Conservation (phyloP, 2,329 filamentous ascomycete genomes). For the Fusarium goolgardi region DNA sequence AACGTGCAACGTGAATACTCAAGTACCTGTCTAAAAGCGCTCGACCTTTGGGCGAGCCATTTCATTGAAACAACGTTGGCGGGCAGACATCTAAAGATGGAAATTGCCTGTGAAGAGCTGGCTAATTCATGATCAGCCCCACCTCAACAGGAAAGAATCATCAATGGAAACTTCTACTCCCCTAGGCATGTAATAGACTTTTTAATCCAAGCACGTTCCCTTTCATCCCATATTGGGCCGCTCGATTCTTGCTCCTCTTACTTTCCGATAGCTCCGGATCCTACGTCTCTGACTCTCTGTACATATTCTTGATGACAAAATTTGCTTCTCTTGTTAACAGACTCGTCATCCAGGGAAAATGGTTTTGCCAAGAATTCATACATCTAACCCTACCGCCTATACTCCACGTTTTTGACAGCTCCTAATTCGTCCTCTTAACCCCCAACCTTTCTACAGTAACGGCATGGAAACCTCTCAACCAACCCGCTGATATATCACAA, state of each 20-base stretch:
- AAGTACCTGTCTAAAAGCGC: background rate
- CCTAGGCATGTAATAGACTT: background rate
- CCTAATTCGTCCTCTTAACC: conserved; percentile 11
- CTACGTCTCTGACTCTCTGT: background rate
- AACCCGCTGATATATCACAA: conserved; percentile 31
- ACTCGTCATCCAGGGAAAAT: conserved; percentile 10
- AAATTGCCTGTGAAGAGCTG: background rate
- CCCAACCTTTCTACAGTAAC: conserved; percentile 22
- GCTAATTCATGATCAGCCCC: conserved; percentile 4
- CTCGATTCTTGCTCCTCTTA: background rate
- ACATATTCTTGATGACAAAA: conserved; percentile 4
- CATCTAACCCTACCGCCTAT: conserved; percentile 35
- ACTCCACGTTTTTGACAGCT: conserved; percentile 32
- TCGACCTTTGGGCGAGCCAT: background rate
- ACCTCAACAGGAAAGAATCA: conserved; percentile 2
- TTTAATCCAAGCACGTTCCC: background rate
- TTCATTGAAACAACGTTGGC: background rate
- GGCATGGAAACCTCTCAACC: conserved; percentile 21
- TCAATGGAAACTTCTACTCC: background rate
- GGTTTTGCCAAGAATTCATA: conserved; percentile 25
- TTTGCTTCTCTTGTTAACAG: background rate
- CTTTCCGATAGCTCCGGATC: conserved; percentile 34
- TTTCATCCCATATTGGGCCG: background rate
- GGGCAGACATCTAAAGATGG: background rate
- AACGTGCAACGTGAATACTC: background rate